Conservation (phyloP, 2,329 filamentous ascomycete genomes). For the Teratosphaeria gauchensis region DNA sequence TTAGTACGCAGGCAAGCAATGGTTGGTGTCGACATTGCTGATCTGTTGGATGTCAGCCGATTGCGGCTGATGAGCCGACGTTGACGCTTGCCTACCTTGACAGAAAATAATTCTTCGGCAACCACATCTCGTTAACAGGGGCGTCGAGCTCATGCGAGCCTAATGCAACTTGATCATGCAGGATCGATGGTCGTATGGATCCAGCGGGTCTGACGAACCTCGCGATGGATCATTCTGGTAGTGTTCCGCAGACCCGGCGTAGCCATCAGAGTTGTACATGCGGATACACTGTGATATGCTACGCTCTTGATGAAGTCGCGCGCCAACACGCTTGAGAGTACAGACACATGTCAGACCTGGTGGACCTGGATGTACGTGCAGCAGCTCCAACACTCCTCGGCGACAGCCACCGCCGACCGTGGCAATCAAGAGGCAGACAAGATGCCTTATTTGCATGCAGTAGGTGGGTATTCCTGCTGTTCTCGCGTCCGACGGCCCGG, state of each 20-base stretch:
- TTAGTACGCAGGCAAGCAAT: not conserved
- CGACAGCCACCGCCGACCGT: too few species aligned
- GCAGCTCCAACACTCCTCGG: too few species aligned
- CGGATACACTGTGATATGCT: too few species aligned
- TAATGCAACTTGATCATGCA: not conserved
- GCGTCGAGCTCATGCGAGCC: not conserved
- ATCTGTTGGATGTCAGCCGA: not conserved
- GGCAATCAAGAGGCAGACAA: too few species aligned
- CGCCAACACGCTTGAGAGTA: too few species aligned
- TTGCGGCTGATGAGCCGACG: not conserved
- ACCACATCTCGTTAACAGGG: not conserved
- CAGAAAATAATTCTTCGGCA: not conserved
- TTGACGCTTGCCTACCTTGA: not conserved
- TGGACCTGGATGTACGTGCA: too few species aligned
- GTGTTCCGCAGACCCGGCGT: not conserved
- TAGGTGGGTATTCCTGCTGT: too few species aligned
- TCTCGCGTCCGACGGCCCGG: too few species aligned
- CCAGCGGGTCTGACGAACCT: not conserved
- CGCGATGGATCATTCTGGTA: not conserved
- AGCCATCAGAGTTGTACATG: too few species aligned
- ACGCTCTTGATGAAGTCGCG: too few species aligned
- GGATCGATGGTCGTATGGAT: not conserved
- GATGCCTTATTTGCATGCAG: too few species aligned
- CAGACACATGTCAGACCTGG: too few species aligned
- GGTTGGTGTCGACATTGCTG: not conserved